These are phyloP conservation scores for Colletotrichum cordylinicola DNA, from an alignment of 2,329 filamentous ascomycete species.

Conservation along the genomic window DNA sequence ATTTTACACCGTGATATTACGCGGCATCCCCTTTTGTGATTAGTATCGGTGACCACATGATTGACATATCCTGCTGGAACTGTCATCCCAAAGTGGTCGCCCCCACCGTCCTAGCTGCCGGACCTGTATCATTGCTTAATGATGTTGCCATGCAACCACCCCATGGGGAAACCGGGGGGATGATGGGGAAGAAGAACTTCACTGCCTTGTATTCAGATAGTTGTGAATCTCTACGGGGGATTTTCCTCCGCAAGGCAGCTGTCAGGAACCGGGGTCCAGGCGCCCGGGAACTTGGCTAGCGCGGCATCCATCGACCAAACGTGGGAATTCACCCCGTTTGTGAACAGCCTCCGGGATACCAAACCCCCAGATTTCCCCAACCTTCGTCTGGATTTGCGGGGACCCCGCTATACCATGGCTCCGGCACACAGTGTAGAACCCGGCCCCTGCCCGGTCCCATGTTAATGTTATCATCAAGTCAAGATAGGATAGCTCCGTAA, in stretches of 20 bases:
- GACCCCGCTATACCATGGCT: neutral
- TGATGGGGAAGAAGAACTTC: neutral
- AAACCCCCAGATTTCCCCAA: neutral
- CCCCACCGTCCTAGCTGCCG: neutral
- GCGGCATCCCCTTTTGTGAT: neutral
- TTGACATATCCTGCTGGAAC: neutral
- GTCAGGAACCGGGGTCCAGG: neutral
- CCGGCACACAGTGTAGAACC: neutral
- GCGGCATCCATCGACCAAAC: rapidly evolving
- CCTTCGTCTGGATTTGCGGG: neutral
- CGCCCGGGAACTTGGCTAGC: neutral
- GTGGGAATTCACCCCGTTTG: neutral
- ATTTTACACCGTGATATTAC: neutral
- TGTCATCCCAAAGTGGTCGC: neutral
- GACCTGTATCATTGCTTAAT: neutral
- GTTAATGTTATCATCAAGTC: neutral
- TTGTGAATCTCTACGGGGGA: neutral
- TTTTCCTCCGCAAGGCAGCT: neutral
- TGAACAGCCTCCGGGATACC: neutral
- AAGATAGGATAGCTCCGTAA: neutral
- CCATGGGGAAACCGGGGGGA: neutral
- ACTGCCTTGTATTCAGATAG: neutral
- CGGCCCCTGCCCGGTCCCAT: neutral
- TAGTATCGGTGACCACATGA: neutral
- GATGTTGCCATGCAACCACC: neutral